phyloP scores from a whole-genome alignment of 257 asterid genomes.

The Echites panduratus region DNA sequence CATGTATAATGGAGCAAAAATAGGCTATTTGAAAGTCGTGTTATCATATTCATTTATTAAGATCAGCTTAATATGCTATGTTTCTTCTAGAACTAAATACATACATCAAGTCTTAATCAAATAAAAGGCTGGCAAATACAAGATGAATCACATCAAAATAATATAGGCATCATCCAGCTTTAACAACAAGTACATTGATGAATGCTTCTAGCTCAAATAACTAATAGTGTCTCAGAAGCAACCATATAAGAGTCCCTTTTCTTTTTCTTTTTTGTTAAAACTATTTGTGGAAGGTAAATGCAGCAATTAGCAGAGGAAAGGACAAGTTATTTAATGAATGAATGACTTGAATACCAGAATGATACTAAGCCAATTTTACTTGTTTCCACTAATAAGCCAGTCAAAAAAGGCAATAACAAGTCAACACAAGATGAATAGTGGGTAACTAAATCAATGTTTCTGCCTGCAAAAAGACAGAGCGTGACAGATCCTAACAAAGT shows the following conservation, averaged over 20 bases:
- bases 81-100: neutral
- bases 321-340: neutral
- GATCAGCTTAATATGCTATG: neutral
- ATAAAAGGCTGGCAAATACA: neutral
- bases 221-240: neutral
- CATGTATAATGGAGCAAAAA: neutral
- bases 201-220: neutral
- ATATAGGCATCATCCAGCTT: neutral
- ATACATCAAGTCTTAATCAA: neutral
- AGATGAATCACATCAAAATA: neutral
- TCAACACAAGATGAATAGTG: constrained; percentile 9
- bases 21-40: neutral
- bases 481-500: constrained; percentile 11
- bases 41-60: neutral
- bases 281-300: neutral
- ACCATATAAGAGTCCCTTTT: neutral
- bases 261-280: neutral
- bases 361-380: neutral
- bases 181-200: neutral
- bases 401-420: constrained; percentile 6
- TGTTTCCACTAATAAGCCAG: neutral
- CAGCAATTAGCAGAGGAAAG: neutral
- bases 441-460: constrained; percentile 4
- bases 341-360: neutral
- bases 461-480: neutral